phyloP scores from a whole-genome alignment of 768 basidiomycete genomes.

The Dioszegia crocea region DNA sequence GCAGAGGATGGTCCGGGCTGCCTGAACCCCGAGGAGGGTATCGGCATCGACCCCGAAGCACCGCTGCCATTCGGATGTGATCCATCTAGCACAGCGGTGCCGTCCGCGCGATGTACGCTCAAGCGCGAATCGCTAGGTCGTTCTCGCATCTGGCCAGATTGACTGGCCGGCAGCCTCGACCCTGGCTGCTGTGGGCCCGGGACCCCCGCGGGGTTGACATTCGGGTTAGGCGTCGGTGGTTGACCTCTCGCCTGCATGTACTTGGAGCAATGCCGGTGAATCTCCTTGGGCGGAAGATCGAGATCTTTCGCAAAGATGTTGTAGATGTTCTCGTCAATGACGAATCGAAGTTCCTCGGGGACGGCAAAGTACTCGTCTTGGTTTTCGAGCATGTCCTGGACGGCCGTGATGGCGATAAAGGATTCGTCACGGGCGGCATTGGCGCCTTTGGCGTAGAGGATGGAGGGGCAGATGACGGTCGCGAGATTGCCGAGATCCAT shows the following conservation, averaged over 20 bases:
- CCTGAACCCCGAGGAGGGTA: background rate
- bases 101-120: slow-evolving; percentile 18
- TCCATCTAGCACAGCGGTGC: slow-evolving; percentile 1
- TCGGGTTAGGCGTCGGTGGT: background rate
- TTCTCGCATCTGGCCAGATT: slow-evolving; percentile 16
- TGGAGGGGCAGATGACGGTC: slow-evolving; percentile 96
- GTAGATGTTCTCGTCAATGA: slow-evolving; percentile 78
- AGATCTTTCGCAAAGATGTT: slow-evolving; percentile 74
- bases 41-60: background rate
- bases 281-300: slow-evolving; percentile 89
- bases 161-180: slow-evolving; percentile 1
- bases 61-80: background rate
- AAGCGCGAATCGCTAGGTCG: slow-evolving; percentile 22
- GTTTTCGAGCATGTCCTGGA: slow-evolving; percentile 78
- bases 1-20: background rate
- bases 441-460: slow-evolving; percentile 76
- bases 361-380: slow-evolving; percentile 97
- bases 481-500: slow-evolving; percentile 96
- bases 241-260: slow-evolving; percentile 57
- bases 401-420: slow-evolving; percentile 78
- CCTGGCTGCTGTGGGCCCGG: background rate
- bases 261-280: slow-evolving; percentile 90
- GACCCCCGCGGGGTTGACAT: background rate
- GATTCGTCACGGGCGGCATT: slow-evolving; percentile 90
- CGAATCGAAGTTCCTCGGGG: slow-evolving; percentile 78